phyloP scores from a whole-genome alignment of 768 basidiomycete genomes.

The Mycena olivaceomarginata region DNA sequence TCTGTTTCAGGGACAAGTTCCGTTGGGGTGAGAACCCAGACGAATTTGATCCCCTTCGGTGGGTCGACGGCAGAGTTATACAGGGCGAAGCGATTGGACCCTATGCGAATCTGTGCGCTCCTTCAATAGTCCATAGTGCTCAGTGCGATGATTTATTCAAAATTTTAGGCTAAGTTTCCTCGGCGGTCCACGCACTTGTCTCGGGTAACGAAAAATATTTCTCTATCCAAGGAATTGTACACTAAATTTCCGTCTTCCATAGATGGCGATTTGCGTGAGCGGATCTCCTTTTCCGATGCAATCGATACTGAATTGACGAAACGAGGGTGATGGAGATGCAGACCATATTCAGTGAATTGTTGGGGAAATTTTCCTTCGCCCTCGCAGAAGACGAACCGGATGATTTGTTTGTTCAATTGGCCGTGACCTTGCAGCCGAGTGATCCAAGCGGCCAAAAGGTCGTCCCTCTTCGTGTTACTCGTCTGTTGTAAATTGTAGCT shows the following conservation, averaged over 20 bases:
- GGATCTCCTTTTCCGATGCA: background rate
- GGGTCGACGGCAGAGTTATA: conserved; percentile 3
- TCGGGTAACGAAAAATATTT: background rate
- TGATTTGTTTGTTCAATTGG: background rate
- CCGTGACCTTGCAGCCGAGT: conserved; percentile 1
- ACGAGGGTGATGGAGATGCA: conserved; percentile 7
- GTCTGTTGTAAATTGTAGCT: background rate
- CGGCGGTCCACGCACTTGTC: conserved; percentile 11
- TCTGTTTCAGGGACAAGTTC: conserved; percentile 2
- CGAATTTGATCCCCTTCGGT: background rate
- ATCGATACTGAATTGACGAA: background rate
- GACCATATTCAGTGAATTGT: background rate
- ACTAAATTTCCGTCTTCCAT: background rate
- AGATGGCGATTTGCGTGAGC: conserved; percentile 12
- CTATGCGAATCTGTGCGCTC: conserved; percentile 8
- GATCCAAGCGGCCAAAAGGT: background rate
- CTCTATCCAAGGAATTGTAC: conserved; percentile 6
- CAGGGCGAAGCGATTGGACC: conserved; percentile 11
- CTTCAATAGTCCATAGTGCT: conserved; percentile 1
- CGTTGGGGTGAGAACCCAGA: conserved; percentile 8
- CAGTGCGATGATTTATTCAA: background rate
- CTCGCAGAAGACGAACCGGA: background rate
- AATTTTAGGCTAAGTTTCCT: conserved; percentile 10
- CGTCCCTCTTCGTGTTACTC: conserved; percentile 1
- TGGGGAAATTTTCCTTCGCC: conserved; percentile 7